A percentile compares a stretch with the other conserved stretches of the same genome.
Conservation (phyloP, 768 basidiomycete species). For the Jaapia argillacea region DNA sequence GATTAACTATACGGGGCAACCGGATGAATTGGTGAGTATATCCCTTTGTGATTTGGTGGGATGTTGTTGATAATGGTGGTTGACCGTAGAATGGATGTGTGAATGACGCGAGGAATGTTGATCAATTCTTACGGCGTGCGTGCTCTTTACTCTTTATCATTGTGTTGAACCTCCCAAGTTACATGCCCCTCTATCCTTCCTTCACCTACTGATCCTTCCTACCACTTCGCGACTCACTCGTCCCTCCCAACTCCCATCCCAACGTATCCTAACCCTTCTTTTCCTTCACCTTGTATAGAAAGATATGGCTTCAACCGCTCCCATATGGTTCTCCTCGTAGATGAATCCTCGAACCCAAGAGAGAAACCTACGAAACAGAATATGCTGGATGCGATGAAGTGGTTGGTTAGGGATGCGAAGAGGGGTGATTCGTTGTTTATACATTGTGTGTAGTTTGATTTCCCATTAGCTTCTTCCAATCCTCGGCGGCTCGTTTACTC, state of each 20-base stretch:
- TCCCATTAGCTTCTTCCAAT: too few relatives aligned
- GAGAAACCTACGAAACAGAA: constrained; percentile 71
- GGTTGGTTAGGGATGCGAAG: constrained; percentile 76
- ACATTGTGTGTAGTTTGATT: constrained; percentile 73
- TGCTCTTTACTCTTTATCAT: too few relatives aligned
- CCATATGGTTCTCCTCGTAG: constrained; percentile 83
- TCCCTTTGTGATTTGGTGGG: too few relatives aligned
- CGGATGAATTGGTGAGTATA: constrained; percentile 47
- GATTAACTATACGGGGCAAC: constrained; percentile 69
- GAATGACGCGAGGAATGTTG: constrained; percentile 82
- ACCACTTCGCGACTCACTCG: too few relatives aligned
- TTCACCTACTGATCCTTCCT: too few relatives aligned
- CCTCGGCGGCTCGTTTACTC: too few relatives aligned
- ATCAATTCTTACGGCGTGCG: constrained; percentile 62
- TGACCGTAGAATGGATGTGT: too few relatives aligned
- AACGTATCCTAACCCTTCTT: not conserved
- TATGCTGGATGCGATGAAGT: constrained; percentile 81
- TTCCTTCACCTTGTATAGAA: constrained; percentile 20
- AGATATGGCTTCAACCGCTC: constrained; percentile 59
- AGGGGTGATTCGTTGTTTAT: constrained; percentile 86
- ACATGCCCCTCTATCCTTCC: too few relatives aligned
- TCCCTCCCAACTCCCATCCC: too few relatives aligned
- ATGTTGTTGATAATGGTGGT: too few relatives aligned
- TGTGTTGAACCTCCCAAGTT: too few relatives aligned
- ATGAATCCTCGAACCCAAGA: constrained; percentile 54